A percentile compares a stretch with the other conserved stretches of the same genome.
These are phyloP conservation scores for Tetrapisispora pingtungensis DNA, from an alignment of 805 yeast genomes.

Conservation along the genomic window DNA sequence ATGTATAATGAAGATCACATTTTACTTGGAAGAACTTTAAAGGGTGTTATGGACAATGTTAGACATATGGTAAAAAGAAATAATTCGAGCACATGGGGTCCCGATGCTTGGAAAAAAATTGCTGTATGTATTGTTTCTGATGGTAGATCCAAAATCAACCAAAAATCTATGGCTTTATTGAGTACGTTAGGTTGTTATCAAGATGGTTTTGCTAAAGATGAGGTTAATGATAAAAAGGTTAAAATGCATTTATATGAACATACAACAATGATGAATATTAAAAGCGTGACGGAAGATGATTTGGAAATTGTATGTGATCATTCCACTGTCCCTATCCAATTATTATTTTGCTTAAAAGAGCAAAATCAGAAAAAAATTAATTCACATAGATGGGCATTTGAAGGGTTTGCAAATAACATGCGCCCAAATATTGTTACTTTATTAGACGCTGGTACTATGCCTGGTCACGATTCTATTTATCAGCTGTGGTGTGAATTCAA, in stretches of 20 bases:
- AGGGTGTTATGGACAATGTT: slow-evolving; percentile 85
- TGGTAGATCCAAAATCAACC: slow-evolving; percentile 78
- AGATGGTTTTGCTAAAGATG: slow-evolving; percentile 90
- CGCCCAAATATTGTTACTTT: slow-evolving; percentile 76
- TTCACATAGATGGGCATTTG: slow-evolving; percentile 95
- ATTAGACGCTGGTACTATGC: slow-evolving; percentile 92
- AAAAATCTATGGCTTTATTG: slow-evolving; percentile 66
- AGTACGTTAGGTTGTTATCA: slow-evolving; percentile 87
- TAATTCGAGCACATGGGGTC: slow-evolving; percentile 79
- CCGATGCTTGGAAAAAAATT: slow-evolving; percentile 87
- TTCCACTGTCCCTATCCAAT: slow-evolving; percentile 72
- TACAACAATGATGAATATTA: slow-evolving; percentile 83
- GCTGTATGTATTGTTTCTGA: slow-evolving; percentile 86
- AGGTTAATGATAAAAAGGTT: slow-evolving; percentile 73
- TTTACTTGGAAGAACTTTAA: slow-evolving; percentile 70
- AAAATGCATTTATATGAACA: slow-evolving; percentile 87
- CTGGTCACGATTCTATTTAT: slow-evolving; percentile 73
- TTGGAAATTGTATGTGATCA: slow-evolving; percentile 43
- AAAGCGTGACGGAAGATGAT: slow-evolving; percentile 48
- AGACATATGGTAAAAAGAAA: slow-evolving; percentile 58
- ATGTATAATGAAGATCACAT: slow-evolving; percentile 86
- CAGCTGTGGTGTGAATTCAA: slow-evolving; percentile 82
- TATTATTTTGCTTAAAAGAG: slow-evolving; percentile 84
- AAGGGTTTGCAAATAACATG: slow-evolving; percentile 76
- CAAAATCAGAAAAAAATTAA: slow-evolving; percentile 83